phyloP scores from a whole-genome alignment of 371 early-diverging fungal species.

The Neoconidiobolus thromboides region DNA sequence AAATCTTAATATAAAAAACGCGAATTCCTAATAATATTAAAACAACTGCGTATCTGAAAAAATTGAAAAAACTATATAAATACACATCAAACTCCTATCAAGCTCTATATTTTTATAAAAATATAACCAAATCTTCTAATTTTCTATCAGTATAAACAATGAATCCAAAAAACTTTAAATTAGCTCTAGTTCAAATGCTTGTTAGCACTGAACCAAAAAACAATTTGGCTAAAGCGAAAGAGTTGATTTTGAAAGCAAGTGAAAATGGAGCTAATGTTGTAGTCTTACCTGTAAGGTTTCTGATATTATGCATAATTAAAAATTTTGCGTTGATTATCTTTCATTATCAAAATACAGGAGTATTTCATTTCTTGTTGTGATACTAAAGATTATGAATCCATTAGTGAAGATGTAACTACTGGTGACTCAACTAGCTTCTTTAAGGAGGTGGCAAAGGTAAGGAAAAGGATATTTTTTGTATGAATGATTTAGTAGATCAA shows the following conservation, averaged over 20 bases:
- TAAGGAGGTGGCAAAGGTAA: conserved; percentile 56
- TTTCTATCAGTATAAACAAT: too few relatives aligned
- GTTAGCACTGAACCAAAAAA: conserved; percentile 46
- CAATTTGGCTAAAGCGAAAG: conserved; percentile 57
- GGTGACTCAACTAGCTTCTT: conserved; percentile 41
- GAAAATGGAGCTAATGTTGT: conserved; percentile 63
- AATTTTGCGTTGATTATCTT: background rate
- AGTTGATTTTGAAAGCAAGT: conserved; percentile 64
- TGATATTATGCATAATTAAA: background rate
- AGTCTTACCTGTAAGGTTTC: conserved; percentile 55
- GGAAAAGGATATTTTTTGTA: background rate
- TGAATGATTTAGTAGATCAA: too few relatives aligned
- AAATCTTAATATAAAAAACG: too few relatives aligned
- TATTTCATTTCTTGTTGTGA: conserved; percentile 95
- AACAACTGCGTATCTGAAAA: too few relatives aligned
- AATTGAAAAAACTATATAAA: too few relatives aligned
- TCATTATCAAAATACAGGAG: conserved; percentile 29
- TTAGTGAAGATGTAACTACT: conserved; percentile 38
- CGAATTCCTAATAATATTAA: too few relatives aligned
- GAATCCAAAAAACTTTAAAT: conserved; percentile 20
- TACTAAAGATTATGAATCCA: conserved; percentile 60
- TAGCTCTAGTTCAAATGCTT: conserved; percentile 62
- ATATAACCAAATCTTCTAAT: too few relatives aligned
- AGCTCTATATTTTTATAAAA: too few relatives aligned
- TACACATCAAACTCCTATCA: too few relatives aligned